A percentile compares a stretch with the other conserved stretches of the same genome.
These are phyloP conservation scores for Acephala macrosclerotiorum DNA, from an alignment of 2,329 filamentous ascomycete genomes.

Conservation along the genomic window DNA sequence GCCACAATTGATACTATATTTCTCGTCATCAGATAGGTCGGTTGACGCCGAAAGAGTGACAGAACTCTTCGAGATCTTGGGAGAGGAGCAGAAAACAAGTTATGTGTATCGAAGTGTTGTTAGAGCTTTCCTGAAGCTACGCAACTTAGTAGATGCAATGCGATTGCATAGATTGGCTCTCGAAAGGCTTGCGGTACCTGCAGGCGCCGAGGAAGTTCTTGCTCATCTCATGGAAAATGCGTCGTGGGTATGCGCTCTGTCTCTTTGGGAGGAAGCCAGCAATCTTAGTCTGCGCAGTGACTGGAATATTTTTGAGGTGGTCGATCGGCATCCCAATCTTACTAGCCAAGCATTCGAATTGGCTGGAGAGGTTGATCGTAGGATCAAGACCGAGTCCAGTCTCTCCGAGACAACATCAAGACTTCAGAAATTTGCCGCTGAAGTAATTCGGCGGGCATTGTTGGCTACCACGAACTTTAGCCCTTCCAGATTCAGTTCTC, in stretches of 20 bases:
- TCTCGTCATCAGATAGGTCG: constrained; percentile 48
- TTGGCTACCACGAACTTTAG: constrained; percentile 26
- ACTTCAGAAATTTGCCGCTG: constrained; percentile 30
- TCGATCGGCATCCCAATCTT: constrained; percentile 28
- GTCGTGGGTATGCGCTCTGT: constrained; percentile 37
- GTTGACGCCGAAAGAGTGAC: constrained; percentile 51
- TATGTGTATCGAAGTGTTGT: constrained; percentile 54
- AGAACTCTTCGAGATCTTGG: constrained; percentile 51
- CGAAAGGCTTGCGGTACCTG: constrained; percentile 27
- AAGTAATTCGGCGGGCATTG: constrained; percentile 31
- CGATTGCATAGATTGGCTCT: constrained; percentile 33
- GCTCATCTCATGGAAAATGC: constrained; percentile 33
- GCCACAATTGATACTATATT: constrained; percentile 44
- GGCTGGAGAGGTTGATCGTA: constrained; percentile 28
- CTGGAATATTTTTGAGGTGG: constrained; percentile 28
- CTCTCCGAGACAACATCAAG: constrained; percentile 10
- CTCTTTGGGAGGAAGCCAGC: constrained; percentile 33
- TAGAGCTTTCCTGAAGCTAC: constrained; percentile 51
- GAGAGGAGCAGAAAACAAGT: constrained; percentile 45
- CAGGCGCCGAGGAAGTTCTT: constrained; percentile 37
- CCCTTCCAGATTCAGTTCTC: constrained; percentile 24
- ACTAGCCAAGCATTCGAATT: constrained; percentile 27
- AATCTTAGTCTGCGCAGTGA: constrained; percentile 12
- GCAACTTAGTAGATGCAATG: constrained; percentile 47
- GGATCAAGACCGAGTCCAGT: not conserved